Evolutionary conservation across 371 early-diverging fungal species (phyloP).

Genomic region (Cladochytrium tenue): DNA sequence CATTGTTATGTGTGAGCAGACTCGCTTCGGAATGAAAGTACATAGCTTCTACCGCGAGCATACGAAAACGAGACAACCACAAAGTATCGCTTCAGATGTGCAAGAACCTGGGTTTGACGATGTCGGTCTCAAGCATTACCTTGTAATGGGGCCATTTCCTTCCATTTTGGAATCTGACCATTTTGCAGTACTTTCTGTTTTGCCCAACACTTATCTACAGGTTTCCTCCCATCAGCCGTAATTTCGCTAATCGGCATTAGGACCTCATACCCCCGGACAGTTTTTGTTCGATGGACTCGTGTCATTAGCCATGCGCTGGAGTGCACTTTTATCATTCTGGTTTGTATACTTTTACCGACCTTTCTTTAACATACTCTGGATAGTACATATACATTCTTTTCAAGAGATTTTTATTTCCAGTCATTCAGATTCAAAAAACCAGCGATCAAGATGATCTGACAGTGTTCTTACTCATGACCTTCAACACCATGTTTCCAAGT

Average conservation of each 20-base stretch:
- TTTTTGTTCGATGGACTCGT: conserved; percentile 23
- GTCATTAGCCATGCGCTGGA: conserved; percentile 15
- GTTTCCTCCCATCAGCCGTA: background rate
- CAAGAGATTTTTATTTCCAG: conserved; percentile 20
- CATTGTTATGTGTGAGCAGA: conserved; percentile 25
- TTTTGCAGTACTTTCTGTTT: conserved; percentile 19
- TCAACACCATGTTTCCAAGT: conserved; percentile 23
- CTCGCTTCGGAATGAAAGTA: conserved; percentile 22
- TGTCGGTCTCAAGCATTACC: conserved; percentile 13
- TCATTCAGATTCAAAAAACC: conserved; percentile 9
- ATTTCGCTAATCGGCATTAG: background rate
- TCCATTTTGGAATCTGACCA: too few relatives aligned
- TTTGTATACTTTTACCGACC: too few relatives aligned
- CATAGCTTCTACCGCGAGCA: conserved; percentile 22
- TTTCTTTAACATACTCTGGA: too few relatives aligned
- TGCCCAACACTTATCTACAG: conserved; percentile 21
- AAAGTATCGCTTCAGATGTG: too few relatives aligned
- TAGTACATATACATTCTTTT: conserved; percentile 20
- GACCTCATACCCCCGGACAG: conserved; percentile 24
- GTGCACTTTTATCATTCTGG: conserved; percentile 14
- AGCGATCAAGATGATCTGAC: conserved; percentile 11
- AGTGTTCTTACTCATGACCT: conserved; percentile 17
- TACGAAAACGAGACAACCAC: background rate
- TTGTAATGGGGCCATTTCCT: too few relatives aligned
- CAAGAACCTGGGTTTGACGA: background rate